Percentiles rank a stretch among this genome's conserved stretches.
Conservation (phyloP, 176 grass and related monocot species). For the Saccharum officinarum region DNA sequence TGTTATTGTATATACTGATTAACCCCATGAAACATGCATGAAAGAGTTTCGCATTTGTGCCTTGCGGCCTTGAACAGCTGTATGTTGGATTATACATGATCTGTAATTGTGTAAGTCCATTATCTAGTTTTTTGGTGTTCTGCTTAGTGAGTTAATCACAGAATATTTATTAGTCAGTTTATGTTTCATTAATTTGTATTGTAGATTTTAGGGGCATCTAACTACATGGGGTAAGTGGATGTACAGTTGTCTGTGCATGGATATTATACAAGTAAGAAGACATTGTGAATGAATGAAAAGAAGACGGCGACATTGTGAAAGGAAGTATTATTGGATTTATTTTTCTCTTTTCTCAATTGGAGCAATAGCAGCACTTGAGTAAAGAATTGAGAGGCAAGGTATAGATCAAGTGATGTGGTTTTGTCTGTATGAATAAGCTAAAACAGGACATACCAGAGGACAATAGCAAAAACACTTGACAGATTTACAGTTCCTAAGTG, state of each 20-base stretch:
- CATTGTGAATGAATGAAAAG: neutral
- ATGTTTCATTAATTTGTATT: neutral
- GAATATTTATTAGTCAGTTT: neutral
- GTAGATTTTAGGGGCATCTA: neutral
- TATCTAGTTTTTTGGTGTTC: neutral
- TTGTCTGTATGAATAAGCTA: neutral
- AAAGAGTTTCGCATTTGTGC: neutral
- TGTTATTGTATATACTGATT: no score
- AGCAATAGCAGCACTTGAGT: neutral
- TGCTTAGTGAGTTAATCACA: neutral
- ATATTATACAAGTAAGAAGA: neutral
- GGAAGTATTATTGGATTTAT: neutral
- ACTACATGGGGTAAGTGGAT: neutral
- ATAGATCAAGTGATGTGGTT: neutral
- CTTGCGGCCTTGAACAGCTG: neutral
- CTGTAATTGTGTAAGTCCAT: neutral
- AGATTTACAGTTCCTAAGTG: neutral
- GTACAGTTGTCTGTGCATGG: neutral
- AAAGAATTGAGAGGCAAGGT: neutral
- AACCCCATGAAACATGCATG: neutral
- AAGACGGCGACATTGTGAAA: neutral
- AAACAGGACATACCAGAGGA: neutral
- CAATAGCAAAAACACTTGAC: neutral
- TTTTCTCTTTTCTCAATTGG: constrained; percentile 2
- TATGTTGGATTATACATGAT: neutral